Evolutionary conservation across 345 rosid species (phyloP).

Genomic region (Dipteronia sinensis): DNA sequence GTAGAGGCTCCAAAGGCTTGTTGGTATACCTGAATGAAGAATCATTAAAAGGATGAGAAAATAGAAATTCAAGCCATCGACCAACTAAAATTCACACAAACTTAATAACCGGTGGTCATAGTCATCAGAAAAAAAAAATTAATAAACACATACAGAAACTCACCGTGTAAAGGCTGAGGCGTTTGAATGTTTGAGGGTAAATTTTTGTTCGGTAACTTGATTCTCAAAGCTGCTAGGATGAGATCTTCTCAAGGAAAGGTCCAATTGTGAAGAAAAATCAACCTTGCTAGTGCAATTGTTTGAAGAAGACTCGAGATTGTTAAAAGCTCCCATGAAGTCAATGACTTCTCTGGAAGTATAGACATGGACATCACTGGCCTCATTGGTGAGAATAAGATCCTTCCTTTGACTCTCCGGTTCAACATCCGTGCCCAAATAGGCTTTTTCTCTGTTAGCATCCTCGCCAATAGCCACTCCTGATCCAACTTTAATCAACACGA

Average conservation of each 20-base stretch:
- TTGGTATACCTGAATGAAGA: constrained; percentile 58
- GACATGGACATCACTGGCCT: constrained; percentile 25
- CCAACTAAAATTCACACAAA: background rate
- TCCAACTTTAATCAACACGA: constrained; percentile 19
- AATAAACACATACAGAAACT: constrained; percentile 25
- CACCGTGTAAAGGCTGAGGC: constrained; percentile 88
- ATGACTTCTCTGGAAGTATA: constrained; percentile 55
- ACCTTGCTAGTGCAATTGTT: constrained; percentile 34
- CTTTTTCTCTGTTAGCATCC: constrained; percentile 19
- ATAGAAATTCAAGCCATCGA: background rate
- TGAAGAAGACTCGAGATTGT: constrained; percentile 31
- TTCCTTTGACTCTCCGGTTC: constrained; percentile 31
- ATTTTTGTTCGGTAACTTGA: constrained; percentile 49
- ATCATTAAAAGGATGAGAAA: constrained; percentile 25
- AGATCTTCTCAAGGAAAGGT: constrained; percentile 75
- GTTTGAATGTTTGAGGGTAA: constrained; percentile 64
- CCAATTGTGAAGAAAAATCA: constrained; percentile 57
- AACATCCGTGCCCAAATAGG: constrained; percentile 22
- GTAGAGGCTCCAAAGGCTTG: constrained; percentile 46
- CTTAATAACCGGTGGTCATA: background rate
- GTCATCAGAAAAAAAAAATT: background rate
- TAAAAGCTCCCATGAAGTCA: constrained; percentile 74
- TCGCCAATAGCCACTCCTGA: constrained; percentile 27
- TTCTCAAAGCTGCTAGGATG: constrained; percentile 40
- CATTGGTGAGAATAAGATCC: constrained; percentile 23